A percentile compares a stretch with the other conserved stretches of the same genome.
Evolutionary conservation across 345 rosid genomes (phyloP).

Genomic region (Euphorbia tirucalli): DNA sequence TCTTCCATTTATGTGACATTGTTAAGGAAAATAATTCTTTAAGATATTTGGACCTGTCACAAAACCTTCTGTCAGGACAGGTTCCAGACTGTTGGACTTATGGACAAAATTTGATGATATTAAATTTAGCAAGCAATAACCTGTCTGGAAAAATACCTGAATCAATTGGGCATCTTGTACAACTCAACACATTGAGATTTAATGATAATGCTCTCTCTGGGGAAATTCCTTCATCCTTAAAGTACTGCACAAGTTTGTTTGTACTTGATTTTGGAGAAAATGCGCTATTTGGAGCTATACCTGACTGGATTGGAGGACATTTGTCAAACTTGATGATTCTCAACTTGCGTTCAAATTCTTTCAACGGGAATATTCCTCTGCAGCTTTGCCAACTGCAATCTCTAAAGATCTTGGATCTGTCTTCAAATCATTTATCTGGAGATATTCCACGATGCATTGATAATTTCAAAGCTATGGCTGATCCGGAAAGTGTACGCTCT

Average conservation of each 20-base stretch:
- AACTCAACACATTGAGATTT: conserved; percentile 42
- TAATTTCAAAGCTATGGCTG: conserved; percentile 1
- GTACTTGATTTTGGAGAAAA: conserved; percentile 51
- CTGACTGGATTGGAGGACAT: conserved; percentile 30
- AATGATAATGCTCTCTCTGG: conserved; percentile 43
- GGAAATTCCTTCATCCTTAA: conserved; percentile 41
- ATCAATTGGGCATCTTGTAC: conserved; percentile 34
- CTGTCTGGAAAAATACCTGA: conserved; percentile 40
- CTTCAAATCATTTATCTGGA: background rate
- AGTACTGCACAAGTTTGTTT: conserved; percentile 44
- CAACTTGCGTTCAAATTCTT: background rate
- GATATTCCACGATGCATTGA: background rate
- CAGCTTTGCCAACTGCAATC: background rate
- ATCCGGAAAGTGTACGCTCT: background rate
- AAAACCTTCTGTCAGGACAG: conserved; percentile 16
- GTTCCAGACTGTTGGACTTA: conserved; percentile 10
- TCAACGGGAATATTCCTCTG: background rate
- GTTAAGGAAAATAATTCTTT: background rate
- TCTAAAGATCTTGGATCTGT: background rate
- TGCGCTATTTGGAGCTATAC: conserved; percentile 38
- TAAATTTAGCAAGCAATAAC: conserved; percentile 20
- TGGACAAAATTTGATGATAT: conserved; percentile 7
- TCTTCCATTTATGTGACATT: conserved; percentile 4
- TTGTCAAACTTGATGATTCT: background rate
- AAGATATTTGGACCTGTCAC: conserved; percentile 17